Conservation (phyloP, 345 rosid species). For the Anastatica hierochuntica region DNA sequence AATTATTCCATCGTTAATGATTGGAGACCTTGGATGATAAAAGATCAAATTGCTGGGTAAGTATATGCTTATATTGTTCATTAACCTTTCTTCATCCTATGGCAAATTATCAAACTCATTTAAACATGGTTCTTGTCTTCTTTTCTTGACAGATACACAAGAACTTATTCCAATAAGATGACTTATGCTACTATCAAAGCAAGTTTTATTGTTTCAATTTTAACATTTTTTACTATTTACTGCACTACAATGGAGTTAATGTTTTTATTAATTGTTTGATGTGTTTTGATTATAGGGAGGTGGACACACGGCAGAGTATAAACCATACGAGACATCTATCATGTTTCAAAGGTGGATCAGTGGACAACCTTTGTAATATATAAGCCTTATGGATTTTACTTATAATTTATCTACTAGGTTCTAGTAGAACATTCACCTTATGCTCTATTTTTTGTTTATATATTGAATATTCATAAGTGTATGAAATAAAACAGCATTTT, state of each 20-base stretch:
- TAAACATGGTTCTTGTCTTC: neutral
- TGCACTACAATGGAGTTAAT: no score
- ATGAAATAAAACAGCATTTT: no score
- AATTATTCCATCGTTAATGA: conserved; percentile 38
- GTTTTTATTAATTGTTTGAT: neutral
- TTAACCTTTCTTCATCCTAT: neutral
- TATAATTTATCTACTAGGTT: neutral
- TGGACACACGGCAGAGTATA: conserved; percentile 4
- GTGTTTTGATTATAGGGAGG: conserved; percentile 1
- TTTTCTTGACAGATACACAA: conserved; percentile 31
- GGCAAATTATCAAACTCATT: neutral
- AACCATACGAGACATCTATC: neutral
- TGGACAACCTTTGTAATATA: neutral
- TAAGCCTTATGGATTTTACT: neutral
- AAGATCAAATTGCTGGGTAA: conserved; percentile 36
- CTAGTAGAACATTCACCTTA: no score
- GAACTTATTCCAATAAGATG: conserved; percentile 20
- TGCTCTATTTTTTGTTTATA: no score
- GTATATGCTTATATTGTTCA: neutral
- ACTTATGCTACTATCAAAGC: conserved; percentile 58
- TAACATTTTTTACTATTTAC: neutral
- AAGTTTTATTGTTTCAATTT: neutral
- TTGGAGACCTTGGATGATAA: conserved; percentile 42
- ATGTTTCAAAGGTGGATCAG: conserved; percentile 3
- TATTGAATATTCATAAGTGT: no score